Evolutionary conservation across 2,329 filamentous ascomycete genomes (phyloP), one percentile per base, ranked within the genome.

Genomic region (Dothideomycetidae sp.): DNA sequence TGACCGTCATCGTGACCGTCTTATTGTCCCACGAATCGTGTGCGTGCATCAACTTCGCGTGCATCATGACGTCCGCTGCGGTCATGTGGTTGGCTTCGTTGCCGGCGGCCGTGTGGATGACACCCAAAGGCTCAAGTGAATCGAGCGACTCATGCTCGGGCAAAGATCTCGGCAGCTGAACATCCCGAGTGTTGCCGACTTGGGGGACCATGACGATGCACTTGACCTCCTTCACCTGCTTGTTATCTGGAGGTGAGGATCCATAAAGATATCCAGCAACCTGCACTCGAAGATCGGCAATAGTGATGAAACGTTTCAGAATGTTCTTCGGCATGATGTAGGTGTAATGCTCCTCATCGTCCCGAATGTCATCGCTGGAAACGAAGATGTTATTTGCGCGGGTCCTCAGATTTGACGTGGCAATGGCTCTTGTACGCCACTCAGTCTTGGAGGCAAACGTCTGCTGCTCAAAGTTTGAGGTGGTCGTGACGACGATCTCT

Each of bases 291-390:
- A 98, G 73, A 64, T 98, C 90, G 32, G 90, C 81, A 53, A 98
- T 92, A 15, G 83, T 90, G 63, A 98, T 96, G 68, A 98, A 98
- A 46, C 84, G 82, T 70, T 93, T 94, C 51, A 98, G 71, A 33
- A 98, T 79, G 58, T 98, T 98, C 73, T 96, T 98, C 1, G 90
- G 90, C 83, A 98, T 94, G 52, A 98, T 82, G 53, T 96, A 98
- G 1, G 88, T 98, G 54, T 82, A 80, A 51, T 77, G 71, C 28
- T 86, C 83, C 42, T 93, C 85, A 42, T 93, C 85, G 46, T 90
- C 74, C 37, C 85, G 81, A 47, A 88, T 81, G 55, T 96, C 90
- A 37, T 94, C 85, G 0, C 86, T 90, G 5, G 90, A 93, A 49
- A 98, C 92, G 59, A 96, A 98, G 53, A 98, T 93, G 61, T 98